phyloP scores from a whole-genome alignment of 176 grass and related monocot species.

The Cenchrus purpureus region DNA sequence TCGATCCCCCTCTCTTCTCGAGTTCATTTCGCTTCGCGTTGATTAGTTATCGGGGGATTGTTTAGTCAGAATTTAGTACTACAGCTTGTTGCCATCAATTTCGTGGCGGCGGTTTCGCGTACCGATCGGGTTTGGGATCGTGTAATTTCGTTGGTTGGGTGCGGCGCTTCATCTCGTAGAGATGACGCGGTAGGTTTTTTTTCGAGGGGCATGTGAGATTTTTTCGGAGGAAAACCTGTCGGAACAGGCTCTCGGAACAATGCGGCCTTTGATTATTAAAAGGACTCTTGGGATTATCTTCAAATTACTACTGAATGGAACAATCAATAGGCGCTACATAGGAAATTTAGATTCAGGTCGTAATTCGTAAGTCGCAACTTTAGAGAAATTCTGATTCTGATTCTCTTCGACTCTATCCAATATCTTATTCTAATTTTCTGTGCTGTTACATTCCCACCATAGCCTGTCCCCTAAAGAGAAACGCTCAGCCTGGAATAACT shows the following conservation, averaged over 20 bases:
- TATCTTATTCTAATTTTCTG: neutral
- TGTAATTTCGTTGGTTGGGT: slow-evolving; percentile 10
- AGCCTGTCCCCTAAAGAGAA: neutral
- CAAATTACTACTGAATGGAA: neutral
- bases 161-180: slow-evolving; percentile 4
- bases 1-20: neutral
- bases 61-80: slow-evolving; percentile 11
- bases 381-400: neutral
- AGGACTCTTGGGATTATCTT: neutral
- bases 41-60: neutral
- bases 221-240: too few relatives aligned
- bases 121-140: neutral
- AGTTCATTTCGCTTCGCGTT: neutral
- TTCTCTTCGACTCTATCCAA: neutral
- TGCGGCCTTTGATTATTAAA: neutral
- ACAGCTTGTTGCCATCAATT: neutral
- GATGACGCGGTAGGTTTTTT: slow-evolving; percentile 30
- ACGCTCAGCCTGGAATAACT: neutral
- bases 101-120: neutral
- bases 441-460: neutral
- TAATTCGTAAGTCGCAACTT: neutral
- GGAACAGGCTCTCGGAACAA: neutral
- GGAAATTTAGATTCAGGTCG: neutral
- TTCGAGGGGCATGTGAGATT: neutral
- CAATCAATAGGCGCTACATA: neutral